phyloP scores from a whole-genome alignment of 805 yeast genomes.

The Pichia californica region DNA sequence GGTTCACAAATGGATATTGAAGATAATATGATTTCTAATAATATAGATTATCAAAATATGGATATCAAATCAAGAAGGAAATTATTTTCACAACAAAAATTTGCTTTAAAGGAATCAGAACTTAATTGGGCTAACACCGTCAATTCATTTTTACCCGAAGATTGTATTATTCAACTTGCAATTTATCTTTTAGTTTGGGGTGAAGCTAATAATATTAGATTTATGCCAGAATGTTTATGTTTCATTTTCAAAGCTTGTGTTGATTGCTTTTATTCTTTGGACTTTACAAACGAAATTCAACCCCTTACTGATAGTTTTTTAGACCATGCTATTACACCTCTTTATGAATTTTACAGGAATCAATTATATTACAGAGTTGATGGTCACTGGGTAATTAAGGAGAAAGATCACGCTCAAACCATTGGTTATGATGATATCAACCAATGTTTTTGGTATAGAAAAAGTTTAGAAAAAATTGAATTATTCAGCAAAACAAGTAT shows the following conservation, averaged over 20 bases:
- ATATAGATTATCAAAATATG: constrained; percentile 36
- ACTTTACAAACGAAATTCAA: constrained; percentile 29
- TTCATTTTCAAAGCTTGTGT: constrained; percentile 78
- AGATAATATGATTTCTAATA: constrained; percentile 8
- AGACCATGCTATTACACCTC: constrained; percentile 67
- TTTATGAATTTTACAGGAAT: constrained; percentile 54
- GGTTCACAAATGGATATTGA: constrained; percentile 64
- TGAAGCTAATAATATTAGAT: constrained; percentile 79
- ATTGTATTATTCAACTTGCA: constrained; percentile 56
- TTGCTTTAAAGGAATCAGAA: constrained; percentile 38
- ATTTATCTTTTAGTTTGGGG: constrained; percentile 81
- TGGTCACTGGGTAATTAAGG: constrained; percentile 40
- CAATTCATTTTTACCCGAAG: constrained; percentile 44
- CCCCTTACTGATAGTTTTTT: constrained; percentile 39
- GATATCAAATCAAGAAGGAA: constrained; percentile 19
- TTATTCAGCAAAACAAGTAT: constrained; percentile 38
- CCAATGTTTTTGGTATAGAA: constrained; percentile 78
- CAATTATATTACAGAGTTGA: constrained; percentile 43
- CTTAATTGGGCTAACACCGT: constrained; percentile 46
- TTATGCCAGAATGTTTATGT: constrained; percentile 85
- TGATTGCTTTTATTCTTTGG: constrained; percentile 52
- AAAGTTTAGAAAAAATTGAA: constrained; percentile 55
- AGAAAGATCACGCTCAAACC: constrained; percentile 58
- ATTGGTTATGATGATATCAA: constrained; percentile 90
- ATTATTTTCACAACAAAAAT: constrained; percentile 11